Percentiles rank a stretch among this genome's conserved stretches.
These are phyloP conservation scores for Sarcomyxa edulis DNA, from an alignment of 768 basidiomycete species.

Conservation along the genomic window DNA sequence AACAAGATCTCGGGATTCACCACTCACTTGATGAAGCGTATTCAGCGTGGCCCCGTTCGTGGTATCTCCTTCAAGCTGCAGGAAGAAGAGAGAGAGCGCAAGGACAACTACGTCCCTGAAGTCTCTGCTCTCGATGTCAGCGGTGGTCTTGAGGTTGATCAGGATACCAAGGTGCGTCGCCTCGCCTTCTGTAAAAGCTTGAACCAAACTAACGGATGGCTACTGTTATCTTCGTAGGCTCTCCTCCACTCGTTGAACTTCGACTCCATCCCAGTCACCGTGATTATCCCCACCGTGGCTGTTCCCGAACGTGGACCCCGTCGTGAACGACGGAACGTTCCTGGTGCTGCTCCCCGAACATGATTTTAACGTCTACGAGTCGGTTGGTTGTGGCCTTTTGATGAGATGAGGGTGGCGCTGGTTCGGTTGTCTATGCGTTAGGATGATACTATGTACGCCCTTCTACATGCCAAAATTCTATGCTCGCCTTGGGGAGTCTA, in stretches of 20 bases:
- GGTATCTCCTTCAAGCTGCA: constrained; percentile 99
- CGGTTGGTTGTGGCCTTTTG: too few relatives aligned
- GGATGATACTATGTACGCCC: too few relatives aligned
- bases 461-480: too few relatives aligned
- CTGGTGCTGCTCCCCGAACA: constrained; percentile 80
- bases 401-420: too few relatives aligned
- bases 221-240: constrained; percentile 40
- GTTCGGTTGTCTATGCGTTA: too few relatives aligned
- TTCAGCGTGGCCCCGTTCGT: constrained; percentile 95
- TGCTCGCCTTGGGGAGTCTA: too few relatives aligned
- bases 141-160: constrained; percentile 80
- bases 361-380: too few relatives aligned
- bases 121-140: constrained; percentile 90
- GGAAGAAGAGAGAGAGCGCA: constrained; percentile 98
- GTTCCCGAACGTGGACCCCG: constrained; percentile 67
- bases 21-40: constrained; percentile 99
- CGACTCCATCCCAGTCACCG: constrained; percentile 78
- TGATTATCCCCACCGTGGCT: constrained; percentile 59
- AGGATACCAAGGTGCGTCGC: constrained; percentile 81
- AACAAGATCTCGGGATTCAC: constrained; percentile 99
- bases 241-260: constrained; percentile 92
- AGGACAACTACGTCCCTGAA: constrained; percentile 99
- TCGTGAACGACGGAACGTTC: constrained; percentile 74
- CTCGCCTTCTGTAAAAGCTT: neutral
- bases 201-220: neutral